Conservation (phyloP, 345 rosid species). For the Lepidium sativum region DNA sequence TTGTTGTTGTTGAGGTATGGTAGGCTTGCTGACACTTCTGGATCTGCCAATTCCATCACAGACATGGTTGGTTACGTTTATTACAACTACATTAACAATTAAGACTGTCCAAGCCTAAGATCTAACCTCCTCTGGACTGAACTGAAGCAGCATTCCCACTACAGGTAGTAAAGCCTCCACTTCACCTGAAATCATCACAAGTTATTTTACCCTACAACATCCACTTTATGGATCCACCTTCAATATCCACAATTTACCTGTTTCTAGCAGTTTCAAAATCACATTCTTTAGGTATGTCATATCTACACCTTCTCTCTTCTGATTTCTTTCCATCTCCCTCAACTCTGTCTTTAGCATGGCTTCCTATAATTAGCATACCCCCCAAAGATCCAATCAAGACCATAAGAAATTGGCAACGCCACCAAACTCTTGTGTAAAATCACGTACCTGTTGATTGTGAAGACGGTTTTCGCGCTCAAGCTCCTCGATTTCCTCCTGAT, state of each 20-base stretch:
- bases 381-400: background rate
- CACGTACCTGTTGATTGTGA: conserved; percentile 82
- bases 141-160: conserved; percentile 92
- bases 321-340: conserved; percentile 71
- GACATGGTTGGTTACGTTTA: background rate
- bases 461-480: conserved; percentile 96
- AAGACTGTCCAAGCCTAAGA: background rate
- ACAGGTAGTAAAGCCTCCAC: conserved; percentile 94
- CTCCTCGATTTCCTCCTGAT: conserved; percentile 98
- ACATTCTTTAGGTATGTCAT: conserved; percentile 96
- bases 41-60: conserved; percentile 39
- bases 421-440: background rate
- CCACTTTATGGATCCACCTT: background rate
- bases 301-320: conserved; percentile 95
- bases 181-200: conserved; percentile 50
- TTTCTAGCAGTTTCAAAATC: conserved; percentile 84
- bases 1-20: conserved; percentile 33
- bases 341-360: conserved; percentile 80
- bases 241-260: conserved; percentile 46
- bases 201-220: background rate
- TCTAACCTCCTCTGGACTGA: conserved; percentile 91
- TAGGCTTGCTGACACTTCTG: conserved; percentile 86
- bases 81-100: background rate
- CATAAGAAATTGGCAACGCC: background rate
- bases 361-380: conserved; percentile 39